Base-by-base conservation (phyloP, 345 rosid species). In the Pugionium cornutum region DNA sequence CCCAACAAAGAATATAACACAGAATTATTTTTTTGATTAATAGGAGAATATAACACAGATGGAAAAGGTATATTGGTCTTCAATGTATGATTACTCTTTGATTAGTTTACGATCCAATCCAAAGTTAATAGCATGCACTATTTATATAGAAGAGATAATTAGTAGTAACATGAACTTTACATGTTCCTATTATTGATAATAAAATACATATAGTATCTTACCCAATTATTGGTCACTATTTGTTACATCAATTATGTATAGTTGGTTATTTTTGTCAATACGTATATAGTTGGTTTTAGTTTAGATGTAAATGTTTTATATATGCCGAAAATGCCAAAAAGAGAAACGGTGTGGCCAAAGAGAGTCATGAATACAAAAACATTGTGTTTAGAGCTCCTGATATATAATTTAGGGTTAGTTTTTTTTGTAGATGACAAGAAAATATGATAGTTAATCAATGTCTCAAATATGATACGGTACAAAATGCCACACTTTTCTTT, bases 161-260 rank as follows among this genome's bases (percentile, higher is more conserved):
- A 72, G 51, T 51, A 58, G 62, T 18, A 44, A 18, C 66, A 58
- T 58, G 62, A 72, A 72, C 71, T 58, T 52, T 58, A 58, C 67
- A 72, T 66, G 71, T 58, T 72, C 67, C 35, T 36, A 40, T 18
- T 18, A 18, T 18, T 18, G 18, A 58, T 58, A 28, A 72, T 50
- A 50, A 42, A 50, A 41, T 28, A 11, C 53, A 49, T 72, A 47
- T n/a, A 72, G 33, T 58, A 72, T 34, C 48, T 51, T 65, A 58
- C 59, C 61, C 54, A 65, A 64, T 72, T 50, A 58, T 72, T 72
- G 66, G 66, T 46, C 60, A 65, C 59, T 44, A 57, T 65, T 58
- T 65, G 66, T 43, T 72, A 30, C 36, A 58, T 51, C 70, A 65
- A 65, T 65, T 34, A 65, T 65, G 66, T 51, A 50, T 64, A 57